Evolutionary conservation across 1,284 basidiomycete species (phyloP), one percentile per base, ranked within the genome.

Genomic region (Heterobasidion annosum): DNA sequence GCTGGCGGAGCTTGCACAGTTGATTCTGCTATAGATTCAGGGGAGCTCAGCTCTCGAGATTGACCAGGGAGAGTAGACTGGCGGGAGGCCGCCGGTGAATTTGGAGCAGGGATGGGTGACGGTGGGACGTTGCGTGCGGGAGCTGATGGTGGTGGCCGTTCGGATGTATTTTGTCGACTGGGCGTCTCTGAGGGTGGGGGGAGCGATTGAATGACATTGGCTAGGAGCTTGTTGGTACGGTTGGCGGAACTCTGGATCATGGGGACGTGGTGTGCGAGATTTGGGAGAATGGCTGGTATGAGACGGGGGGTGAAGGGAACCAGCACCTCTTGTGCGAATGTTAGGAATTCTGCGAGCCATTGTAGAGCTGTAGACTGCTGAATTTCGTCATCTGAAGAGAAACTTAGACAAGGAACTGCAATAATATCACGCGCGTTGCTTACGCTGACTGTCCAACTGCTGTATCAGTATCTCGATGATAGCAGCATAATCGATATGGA

Each of bases 391-490:
- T 94, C 93, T 93, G 57, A 6, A 37, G 25, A 19, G 25, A 40
- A 13, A 43, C 40, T 18, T 35, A 7, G 43, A 43, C 49, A 40
- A 51, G 34, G 33, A 48, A 51, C 10, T 48, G 12, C 7, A 32
- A 12, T 48, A 8, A 25, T 19, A 25, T 25, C 25, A 25, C 25
- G 5, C 25, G 25, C 46, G 12, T 10, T 9, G 57, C 89, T 68
- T 59, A 95, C 93, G 91, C 63, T 92, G 87, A 59, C 80, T 82
- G 51, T 90, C 84, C 33, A 98, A 74, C 65, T 98, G 93, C 59
- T 85, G 81, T n/a, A 99, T 85, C 42, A 99, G 74, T 59, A 97
- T 98, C 63, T 98, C 93, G 54, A 98, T 84, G 55, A 99, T 93
- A 8, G 93, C 86, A 5, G 85, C 82, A 67, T 96, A 93, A 68